These are phyloP conservation scores for Salinomyces thailandicus DNA, from an alignment of 2,329 filamentous ascomycete species.

Conservation along the genomic window DNA sequence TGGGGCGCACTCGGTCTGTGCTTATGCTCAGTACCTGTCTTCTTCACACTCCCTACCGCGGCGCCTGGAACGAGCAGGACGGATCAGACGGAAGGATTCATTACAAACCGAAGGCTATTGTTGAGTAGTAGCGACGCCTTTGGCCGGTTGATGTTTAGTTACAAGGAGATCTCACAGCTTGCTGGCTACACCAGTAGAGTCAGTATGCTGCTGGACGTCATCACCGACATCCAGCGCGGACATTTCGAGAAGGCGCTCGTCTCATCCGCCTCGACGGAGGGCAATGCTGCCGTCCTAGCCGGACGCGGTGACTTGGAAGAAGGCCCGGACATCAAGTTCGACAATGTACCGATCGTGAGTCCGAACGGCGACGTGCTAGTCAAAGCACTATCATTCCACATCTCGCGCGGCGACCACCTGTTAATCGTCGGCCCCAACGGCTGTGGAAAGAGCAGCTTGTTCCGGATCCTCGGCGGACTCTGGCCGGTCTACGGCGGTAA, in stretches of 20 bases:
- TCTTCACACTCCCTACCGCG: slow-evolving; percentile 58
- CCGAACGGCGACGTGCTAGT: slow-evolving; percentile 93
- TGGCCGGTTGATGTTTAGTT: slow-evolving; percentile 92
- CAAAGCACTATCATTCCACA: slow-evolving; percentile 72
- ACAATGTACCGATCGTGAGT: slow-evolving; percentile 86
- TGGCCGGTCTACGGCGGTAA: slow-evolving; percentile 97
- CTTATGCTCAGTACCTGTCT: slow-evolving; percentile 89
- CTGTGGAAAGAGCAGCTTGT: slow-evolving; percentile 91
- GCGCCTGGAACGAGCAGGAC: slow-evolving; percentile 8
- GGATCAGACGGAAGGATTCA: slow-evolving; percentile 50
- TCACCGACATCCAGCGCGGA: slow-evolving; percentile 82
- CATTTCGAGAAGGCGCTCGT: slow-evolving; percentile 96
- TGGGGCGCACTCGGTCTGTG: slow-evolving; percentile 90
- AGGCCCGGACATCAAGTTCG: slow-evolving; percentile 74
- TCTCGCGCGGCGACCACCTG: slow-evolving; percentile 78
- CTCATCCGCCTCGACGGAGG: slow-evolving; percentile 70
- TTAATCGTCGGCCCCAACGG: slow-evolving; percentile 94
- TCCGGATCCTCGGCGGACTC: slow-evolving; percentile 88
- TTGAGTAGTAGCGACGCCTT: slow-evolving; percentile 92
- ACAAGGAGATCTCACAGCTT: slow-evolving; percentile 92
- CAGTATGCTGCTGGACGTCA: slow-evolving; percentile 78
- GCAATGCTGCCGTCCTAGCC: slow-evolving; percentile 71
- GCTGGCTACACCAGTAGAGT: slow-evolving; percentile 93
- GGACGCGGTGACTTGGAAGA: slow-evolving; percentile 74
- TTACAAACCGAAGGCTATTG: slow-evolving; percentile 87